These are phyloP conservation scores for Vitis hybrid DNA, from an alignment of 177 flowering plant species.

Conservation along the genomic window DNA sequence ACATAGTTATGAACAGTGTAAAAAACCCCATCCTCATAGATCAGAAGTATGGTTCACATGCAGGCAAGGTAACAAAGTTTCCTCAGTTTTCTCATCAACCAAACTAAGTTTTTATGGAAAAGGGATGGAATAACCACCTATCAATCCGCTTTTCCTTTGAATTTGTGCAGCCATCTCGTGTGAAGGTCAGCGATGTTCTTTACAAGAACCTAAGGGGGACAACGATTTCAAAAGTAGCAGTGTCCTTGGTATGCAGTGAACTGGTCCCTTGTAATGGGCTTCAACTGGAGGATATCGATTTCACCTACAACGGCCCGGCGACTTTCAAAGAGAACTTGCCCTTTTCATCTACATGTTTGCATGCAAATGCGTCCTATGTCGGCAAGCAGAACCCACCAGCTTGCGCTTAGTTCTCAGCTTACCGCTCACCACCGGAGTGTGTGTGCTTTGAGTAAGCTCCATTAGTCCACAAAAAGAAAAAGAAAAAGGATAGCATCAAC, in stretches of 20 bases:
- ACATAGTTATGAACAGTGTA: constrained; percentile 32
- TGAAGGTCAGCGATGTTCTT: constrained; percentile 47
- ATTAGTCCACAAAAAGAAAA: too few species aligned
- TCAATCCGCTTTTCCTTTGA: not conserved
- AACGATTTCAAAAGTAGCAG: constrained; percentile 26
- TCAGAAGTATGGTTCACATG: constrained; percentile 31
- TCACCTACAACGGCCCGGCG: constrained; percentile 17
- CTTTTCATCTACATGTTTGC: constrained; percentile 22
- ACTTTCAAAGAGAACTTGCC: not conserved
- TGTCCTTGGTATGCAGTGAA: constrained; percentile 42
- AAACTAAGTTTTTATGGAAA: too few species aligned
- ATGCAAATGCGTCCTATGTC: constrained; percentile 21
- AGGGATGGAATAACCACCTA: too few species aligned
- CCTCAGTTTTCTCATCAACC: too few species aligned
- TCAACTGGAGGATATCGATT: constrained; percentile 36
- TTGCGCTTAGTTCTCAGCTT: constrained; percentile 14
- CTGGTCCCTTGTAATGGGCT: constrained; percentile 42
- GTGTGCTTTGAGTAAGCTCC: too few species aligned
- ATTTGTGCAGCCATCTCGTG: constrained; percentile 39
- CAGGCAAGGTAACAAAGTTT: not conserved
- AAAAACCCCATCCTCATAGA: constrained; percentile 44
- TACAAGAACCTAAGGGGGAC: constrained; percentile 60
- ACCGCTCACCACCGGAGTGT: too few species aligned
- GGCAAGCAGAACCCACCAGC: constrained; percentile 38
- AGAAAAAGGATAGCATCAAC: too few species aligned